Percentiles rank a stretch among this genome's conserved stretches.
Evolutionary conservation across 306 rosid genomes (phyloP).

Genomic region (Pyrus communis): DNA sequence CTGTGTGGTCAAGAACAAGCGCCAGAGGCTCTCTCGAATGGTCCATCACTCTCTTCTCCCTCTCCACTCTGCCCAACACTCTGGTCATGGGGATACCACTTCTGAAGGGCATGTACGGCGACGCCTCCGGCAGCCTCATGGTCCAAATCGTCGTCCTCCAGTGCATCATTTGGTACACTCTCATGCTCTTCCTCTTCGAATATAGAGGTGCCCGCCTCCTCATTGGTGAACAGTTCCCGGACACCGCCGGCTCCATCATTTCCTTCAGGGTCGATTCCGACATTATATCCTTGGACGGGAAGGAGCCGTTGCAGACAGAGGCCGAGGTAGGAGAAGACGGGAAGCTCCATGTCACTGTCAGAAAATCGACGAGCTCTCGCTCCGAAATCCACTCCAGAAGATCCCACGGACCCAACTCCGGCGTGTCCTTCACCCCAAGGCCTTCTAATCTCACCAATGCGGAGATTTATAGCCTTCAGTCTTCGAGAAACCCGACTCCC

Average conservation of each 20-base stretch:
- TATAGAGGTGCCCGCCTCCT: constrained; percentile 69
- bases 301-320: constrained; percentile 67
- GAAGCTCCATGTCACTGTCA: constrained; percentile 58
- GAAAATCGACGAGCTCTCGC: constrained; percentile 58
- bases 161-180: constrained; percentile 72
- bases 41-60: constrained; percentile 78
- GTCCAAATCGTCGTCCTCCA: constrained; percentile 80
- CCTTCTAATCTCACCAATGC: constrained; percentile 76
- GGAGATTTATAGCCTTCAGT: constrained; percentile 72
- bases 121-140: constrained; percentile 50
- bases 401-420: constrained; percentile 56
- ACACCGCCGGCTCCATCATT: constrained; percentile 62
- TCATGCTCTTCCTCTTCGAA: constrained; percentile 77
- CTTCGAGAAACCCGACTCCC: constrained; percentile 76
- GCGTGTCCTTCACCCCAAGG: constrained; percentile 60
- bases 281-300: constrained; percentile 63
- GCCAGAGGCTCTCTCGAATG: constrained; percentile 61
- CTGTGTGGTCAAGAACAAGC: constrained; percentile 50
- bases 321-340: constrained; percentile 85
- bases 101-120: constrained; percentile 72
- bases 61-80: constrained; percentile 74
- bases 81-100: constrained; percentile 83
- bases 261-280: constrained; percentile 80
- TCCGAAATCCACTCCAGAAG: constrained; percentile 60
- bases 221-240: constrained; percentile 79